These are phyloP conservation scores for Ricinus communis DNA, from an alignment of 345 rosid genomes.

Conservation along the genomic window DNA sequence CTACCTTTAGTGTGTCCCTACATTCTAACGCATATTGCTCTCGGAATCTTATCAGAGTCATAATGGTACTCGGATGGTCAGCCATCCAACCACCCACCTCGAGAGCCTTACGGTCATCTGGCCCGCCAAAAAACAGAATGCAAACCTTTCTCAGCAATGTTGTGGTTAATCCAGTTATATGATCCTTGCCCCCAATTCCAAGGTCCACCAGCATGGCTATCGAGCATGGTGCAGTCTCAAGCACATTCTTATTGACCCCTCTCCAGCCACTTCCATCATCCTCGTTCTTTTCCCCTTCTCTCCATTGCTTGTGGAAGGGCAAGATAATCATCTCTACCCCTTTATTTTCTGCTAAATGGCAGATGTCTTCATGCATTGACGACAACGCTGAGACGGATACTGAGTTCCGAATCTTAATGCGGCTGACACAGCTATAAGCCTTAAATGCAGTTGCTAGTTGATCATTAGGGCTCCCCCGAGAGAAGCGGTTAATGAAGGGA, in stretches of 20 bases:
- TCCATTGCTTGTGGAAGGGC: conserved; percentile 37
- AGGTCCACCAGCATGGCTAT: conserved; percentile 43
- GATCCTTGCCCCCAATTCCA: conserved; percentile 14
- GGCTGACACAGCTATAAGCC: conserved; percentile 53
- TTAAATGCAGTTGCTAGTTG: conserved; percentile 54
- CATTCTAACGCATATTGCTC: not conserved
- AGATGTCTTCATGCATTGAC: conserved; percentile 45
- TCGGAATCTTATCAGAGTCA: conserved; percentile 22
- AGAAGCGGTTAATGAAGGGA: conserved; percentile 59
- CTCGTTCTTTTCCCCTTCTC: conserved; percentile 16
- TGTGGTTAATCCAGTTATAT: too few species aligned
- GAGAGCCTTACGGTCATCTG: conserved; percentile 36
- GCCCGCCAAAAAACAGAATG: conserved; percentile 33
- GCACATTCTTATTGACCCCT: conserved; percentile 36
- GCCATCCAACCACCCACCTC: conserved; percentile 31
- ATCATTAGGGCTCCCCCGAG: conserved; percentile 60
- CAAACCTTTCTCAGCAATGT: too few species aligned
- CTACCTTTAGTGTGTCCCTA: not conserved
- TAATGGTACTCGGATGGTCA: conserved; percentile 6
- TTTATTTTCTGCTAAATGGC: conserved; percentile 34
- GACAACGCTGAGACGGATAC: conserved; percentile 36
- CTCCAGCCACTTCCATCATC: conserved; percentile 28
- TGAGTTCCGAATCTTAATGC: conserved; percentile 21
- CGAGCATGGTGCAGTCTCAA: conserved; percentile 33
- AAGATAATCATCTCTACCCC: conserved; percentile 40